These are phyloP conservation scores for Ophiocordyceps sinensis DNA, from an alignment of 2,329 filamentous ascomycete species.

Conservation along the genomic window DNA sequence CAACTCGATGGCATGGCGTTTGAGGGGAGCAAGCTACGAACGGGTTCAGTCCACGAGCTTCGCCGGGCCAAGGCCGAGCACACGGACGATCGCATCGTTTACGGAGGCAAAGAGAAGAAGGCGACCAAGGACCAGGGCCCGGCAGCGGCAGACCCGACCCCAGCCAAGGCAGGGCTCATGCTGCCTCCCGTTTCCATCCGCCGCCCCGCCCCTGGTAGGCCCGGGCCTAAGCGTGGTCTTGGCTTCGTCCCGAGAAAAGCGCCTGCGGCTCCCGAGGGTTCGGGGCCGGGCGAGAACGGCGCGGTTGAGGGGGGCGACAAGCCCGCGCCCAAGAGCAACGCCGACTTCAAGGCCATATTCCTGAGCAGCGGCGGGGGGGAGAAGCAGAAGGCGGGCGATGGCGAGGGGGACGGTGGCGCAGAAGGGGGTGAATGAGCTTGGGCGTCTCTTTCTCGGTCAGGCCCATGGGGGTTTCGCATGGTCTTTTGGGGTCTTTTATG, in stretches of 20 bases:
- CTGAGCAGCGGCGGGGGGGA: slow-evolving; percentile 10
- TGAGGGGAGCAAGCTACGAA: slow-evolving; percentile 36
- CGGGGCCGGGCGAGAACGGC: slow-evolving; percentile 14
- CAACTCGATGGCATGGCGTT: slow-evolving; percentile 42
- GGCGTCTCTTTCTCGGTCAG: too few relatives aligned
- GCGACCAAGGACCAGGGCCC: neutral
- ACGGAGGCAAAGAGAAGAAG: slow-evolving; percentile 17
- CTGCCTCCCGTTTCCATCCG: slow-evolving; percentile 27
- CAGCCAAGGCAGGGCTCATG: slow-evolving; percentile 19
- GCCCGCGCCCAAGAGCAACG: slow-evolving; percentile 34
- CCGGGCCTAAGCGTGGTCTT: slow-evolving; percentile 25
- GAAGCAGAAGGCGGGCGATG: slow-evolving; percentile 3
- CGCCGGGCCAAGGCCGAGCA: slow-evolving; percentile 34
- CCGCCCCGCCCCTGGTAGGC: slow-evolving; percentile 25
- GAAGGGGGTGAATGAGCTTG: neutral
- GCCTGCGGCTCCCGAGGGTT: slow-evolving; percentile 2
- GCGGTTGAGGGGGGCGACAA: slow-evolving; percentile 2
- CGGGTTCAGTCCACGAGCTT: slow-evolving; percentile 39
- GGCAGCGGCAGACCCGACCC: slow-evolving; percentile 3
- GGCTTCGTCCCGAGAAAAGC: slow-evolving; percentile 23
- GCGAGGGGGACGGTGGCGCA: slow-evolving; percentile 2
- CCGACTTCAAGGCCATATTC: slow-evolving; percentile 43
- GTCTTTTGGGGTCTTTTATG: neutral
- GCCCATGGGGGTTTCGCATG: too few relatives aligned
- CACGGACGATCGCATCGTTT: slow-evolving; percentile 12